These are phyloP conservation scores for Candida ulmi DNA, from an alignment of 805 yeast genomes.

Conservation along the genomic window DNA sequence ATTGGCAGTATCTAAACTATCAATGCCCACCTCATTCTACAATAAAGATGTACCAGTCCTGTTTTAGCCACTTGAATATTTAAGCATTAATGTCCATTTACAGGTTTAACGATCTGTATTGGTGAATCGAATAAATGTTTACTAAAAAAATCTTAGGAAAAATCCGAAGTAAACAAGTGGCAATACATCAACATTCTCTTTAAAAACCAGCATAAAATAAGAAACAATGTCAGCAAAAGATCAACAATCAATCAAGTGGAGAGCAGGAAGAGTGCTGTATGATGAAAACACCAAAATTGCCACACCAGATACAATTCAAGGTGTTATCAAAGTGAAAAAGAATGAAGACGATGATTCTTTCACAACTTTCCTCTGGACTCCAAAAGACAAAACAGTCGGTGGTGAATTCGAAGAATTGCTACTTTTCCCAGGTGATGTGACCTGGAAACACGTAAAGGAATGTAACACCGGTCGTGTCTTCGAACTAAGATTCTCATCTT, in stretches of 20 bases:
- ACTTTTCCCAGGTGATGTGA: conserved; percentile 81
- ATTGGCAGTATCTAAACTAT: too few species aligned
- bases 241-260: conserved; percentile 37
- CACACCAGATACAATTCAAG: conserved; percentile 68
- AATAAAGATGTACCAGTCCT: too few species aligned
- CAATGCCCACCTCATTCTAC: too few species aligned
- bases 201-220: not conserved
- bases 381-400: conserved; percentile 45
- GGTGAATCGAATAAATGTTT: too few species aligned
- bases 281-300: conserved; percentile 56
- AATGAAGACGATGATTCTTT: conserved; percentile 69
- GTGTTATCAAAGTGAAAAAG: conserved; percentile 53
- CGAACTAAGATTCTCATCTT: conserved; percentile 55
- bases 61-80: too few species aligned
- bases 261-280: conserved; percentile 73
- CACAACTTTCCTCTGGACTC: conserved; percentile 67
- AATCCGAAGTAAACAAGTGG: too few species aligned
- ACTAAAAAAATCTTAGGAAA: too few species aligned
- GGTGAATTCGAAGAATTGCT: conserved; percentile 56
- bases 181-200: not conserved
- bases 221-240: not conserved
- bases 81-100: too few species aligned
- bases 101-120: too few species aligned
- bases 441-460: conserved; percentile 62
- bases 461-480: conserved; percentile 77